phyloP scores from a whole-genome alignment of 2,329 filamentous ascomycete genomes.

The Dothistroma pini region DNA sequence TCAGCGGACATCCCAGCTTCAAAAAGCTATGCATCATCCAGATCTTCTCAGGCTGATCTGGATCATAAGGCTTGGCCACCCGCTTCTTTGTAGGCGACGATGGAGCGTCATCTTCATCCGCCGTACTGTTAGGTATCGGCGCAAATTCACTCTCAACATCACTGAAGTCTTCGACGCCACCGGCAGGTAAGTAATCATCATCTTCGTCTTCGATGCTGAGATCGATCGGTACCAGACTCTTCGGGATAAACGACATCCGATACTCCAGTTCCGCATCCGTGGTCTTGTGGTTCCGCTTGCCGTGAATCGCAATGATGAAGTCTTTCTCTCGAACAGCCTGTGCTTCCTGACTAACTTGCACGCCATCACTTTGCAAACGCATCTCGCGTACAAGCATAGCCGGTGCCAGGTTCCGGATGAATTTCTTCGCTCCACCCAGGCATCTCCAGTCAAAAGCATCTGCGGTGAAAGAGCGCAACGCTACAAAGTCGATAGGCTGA shows the following conservation, averaged over 20 bases:
- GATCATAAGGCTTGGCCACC: slow-evolving; percentile 56
- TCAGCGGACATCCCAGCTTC: slow-evolving; percentile 61
- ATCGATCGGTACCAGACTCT: slow-evolving; percentile 73
- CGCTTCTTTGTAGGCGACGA: slow-evolving; percentile 45
- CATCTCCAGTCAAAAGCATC: slow-evolving; percentile 86
- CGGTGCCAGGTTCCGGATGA: slow-evolving; percentile 75
- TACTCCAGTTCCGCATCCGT: slow-evolving; percentile 75
- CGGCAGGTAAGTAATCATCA: slow-evolving; percentile 38
- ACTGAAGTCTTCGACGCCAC: slow-evolving; percentile 33
- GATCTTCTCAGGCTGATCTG: slow-evolving; percentile 59
- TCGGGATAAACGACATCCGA: slow-evolving; percentile 72
- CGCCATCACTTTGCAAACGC: slow-evolving; percentile 35
- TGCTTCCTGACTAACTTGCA: slow-evolving; percentile 33
- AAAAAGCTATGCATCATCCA: slow-evolving; percentile 68
- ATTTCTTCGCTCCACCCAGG: slow-evolving; percentile 74
- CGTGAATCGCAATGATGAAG: slow-evolving; percentile 64
- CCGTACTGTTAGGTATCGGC: slow-evolving; percentile 18
- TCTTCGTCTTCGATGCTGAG: slow-evolving; percentile 71
- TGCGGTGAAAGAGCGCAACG: slow-evolving; percentile 68
- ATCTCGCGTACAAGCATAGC: slow-evolving; percentile 65
- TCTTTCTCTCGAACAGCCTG: slow-evolving; percentile 48
- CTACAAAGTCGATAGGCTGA: slow-evolving; percentile 59
- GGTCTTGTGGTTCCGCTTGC: slow-evolving; percentile 64
- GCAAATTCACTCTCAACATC: slow-evolving; percentile 31
- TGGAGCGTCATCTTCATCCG: slow-evolving; percentile 28